These are phyloP conservation scores for Botryotinia globosa DNA, from an alignment of 2,329 filamentous ascomycete species.

Conservation along the genomic window DNA sequence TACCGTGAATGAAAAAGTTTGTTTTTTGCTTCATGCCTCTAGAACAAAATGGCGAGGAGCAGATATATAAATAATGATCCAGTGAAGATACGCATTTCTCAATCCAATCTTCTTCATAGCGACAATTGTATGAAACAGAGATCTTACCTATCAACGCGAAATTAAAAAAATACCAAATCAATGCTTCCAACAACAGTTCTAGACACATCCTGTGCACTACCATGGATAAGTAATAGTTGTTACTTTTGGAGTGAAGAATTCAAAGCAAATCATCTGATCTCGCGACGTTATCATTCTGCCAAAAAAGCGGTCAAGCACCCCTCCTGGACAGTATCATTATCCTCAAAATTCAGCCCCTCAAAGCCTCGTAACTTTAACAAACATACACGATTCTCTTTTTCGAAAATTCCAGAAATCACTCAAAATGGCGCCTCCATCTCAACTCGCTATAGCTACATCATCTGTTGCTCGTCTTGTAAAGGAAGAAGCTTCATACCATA, in stretches of 20 bases:
- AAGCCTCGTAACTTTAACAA: not conserved
- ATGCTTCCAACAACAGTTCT: not conserved
- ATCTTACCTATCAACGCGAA: not conserved
- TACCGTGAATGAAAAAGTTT: not conserved
- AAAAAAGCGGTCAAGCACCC: slow-evolving; percentile 8
- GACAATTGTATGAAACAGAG: not conserved
- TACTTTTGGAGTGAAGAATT: not conserved
- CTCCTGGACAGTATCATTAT: not conserved
- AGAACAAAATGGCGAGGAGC: not conserved
- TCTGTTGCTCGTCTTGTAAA: slow-evolving; percentile 82
- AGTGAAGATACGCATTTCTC: not conserved
- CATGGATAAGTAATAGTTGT: not conserved
- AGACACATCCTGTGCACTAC: not conserved
- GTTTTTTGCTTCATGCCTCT: no score
- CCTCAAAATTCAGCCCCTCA: not conserved
- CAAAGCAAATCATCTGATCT: not conserved
- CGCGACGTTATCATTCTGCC: slow-evolving; percentile 3
- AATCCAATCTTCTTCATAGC: not conserved
- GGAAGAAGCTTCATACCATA: slow-evolving; percentile 87
- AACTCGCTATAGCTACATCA: slow-evolving; percentile 75
- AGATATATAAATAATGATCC: not conserved
- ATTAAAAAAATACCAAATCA: not conserved
- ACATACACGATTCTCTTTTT: not conserved
- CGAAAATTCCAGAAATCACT: not conserved
- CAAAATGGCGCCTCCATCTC: slow-evolving; percentile 71